Conservation (phyloP, 352 stramenopile species). For the Pythium oligandrum region DNA sequence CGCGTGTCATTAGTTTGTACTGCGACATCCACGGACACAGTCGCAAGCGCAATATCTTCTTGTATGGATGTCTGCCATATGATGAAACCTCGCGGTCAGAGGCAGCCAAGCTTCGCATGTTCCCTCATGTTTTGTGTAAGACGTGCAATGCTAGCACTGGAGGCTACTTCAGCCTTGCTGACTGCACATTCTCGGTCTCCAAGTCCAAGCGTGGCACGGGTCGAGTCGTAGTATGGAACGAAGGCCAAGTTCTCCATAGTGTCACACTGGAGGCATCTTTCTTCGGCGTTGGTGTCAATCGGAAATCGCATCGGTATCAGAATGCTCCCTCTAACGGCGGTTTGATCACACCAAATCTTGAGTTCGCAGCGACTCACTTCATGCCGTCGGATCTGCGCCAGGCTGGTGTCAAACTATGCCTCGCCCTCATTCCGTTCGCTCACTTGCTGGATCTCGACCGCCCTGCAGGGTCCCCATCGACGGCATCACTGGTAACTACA, state of each 20-base stretch:
- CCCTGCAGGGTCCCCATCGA: background rate
- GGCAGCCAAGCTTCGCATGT: constrained; percentile 51
- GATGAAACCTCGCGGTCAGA: constrained; percentile 32
- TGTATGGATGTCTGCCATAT: constrained; percentile 72
- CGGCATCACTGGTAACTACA: background rate
- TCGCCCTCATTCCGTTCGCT: constrained; percentile 52
- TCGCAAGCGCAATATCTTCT: constrained; percentile 86
- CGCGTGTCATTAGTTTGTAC: constrained; percentile 59
- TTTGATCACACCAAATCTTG: background rate
- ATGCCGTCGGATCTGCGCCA: constrained; percentile 42
- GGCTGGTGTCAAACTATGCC: constrained; percentile 48
- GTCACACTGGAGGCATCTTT: constrained; percentile 80
- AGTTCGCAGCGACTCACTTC: constrained; percentile 30
- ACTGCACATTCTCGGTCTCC: constrained; percentile 72
- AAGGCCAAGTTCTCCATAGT: constrained; percentile 63
- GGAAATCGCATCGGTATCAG: background rate
- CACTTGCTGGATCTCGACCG: constrained; percentile 48
- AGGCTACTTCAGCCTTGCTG: constrained; percentile 58
- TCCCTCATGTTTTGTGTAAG: constrained; percentile 67
- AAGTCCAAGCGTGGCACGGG: constrained; percentile 55
- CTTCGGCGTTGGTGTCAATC: constrained; percentile 45
- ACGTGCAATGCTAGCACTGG: constrained; percentile 30
- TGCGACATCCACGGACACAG: constrained; percentile 89
- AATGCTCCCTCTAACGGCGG: too few species aligned
- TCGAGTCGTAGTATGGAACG: constrained; percentile 60